A percentile compares a stretch with the other conserved stretches of the same genome.
phyloP scores from a whole-genome alignment of 768 basidiomycete genomes.

The Leucosporidium creatinivorum region DNA sequence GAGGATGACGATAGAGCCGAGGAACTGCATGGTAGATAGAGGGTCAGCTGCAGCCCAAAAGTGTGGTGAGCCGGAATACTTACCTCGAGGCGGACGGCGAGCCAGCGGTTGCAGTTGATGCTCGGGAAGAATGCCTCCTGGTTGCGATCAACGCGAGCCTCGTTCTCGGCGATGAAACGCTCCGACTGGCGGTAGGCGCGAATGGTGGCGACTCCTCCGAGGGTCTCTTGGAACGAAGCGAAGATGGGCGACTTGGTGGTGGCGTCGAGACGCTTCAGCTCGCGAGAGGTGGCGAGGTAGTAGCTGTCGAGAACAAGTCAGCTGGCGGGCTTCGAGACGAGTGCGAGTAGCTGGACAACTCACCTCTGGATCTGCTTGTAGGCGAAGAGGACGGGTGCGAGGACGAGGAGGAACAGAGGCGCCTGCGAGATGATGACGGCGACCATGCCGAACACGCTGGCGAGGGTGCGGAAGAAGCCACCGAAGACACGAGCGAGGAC shows the following conservation, averaged over 20 bases:
- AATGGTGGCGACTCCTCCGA: conserved; percentile 69
- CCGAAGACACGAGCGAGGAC: conserved; percentile 69
- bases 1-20: conserved; percentile 36
- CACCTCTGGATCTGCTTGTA: conserved; percentile 41
- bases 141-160: conserved; percentile 39
- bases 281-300: conserved; percentile 76
- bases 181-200: conserved; percentile 67
- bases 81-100: conserved; percentile 35
- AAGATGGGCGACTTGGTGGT: conserved; percentile 87
- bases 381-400: conserved; percentile 74
- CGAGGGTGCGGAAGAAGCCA: conserved; percentile 54
- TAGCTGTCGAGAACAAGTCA: no score
- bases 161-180: conserved; percentile 61
- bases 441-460: conserved; percentile 34
- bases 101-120: conserved; percentile 54
- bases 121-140: conserved; percentile 60
- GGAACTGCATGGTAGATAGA: conserved; percentile 15
- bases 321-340: no score
- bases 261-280: conserved; percentile 80
- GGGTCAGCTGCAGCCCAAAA: not conserved
- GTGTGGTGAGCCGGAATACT: not conserved
- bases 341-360: no score
- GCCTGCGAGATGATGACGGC: conserved; percentile 40
- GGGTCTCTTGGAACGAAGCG: conserved; percentile 49
- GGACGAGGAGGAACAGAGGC: conserved; percentile 59